Conservation (phyloP, 768 basidiomycete species). For the Tylopilus subfusipes region DNA sequence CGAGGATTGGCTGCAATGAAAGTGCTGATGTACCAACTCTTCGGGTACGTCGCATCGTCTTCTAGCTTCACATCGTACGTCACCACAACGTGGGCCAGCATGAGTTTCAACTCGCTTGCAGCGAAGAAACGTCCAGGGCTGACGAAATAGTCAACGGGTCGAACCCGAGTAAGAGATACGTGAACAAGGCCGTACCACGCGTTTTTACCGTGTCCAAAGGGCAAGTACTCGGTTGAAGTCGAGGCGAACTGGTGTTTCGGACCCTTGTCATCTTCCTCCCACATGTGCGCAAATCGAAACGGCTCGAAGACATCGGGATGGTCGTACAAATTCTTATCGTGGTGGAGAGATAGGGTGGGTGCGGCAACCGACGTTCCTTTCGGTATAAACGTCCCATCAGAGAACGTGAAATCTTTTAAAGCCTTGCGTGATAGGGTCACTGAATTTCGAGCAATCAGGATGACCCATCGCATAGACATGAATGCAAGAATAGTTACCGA, state of each 20-base stretch:
- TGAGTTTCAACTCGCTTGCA: constrained; percentile 6
- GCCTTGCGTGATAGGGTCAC: constrained; percentile 34
- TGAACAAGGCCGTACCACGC: constrained; percentile 3
- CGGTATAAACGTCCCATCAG: constrained; percentile 38
- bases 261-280: constrained; percentile 31
- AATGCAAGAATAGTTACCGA: constrained; percentile 18
- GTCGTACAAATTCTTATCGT: constrained; percentile 23
- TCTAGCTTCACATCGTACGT: background rate
- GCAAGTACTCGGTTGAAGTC: constrained; percentile 30
- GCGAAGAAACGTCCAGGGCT: constrained; percentile 20
- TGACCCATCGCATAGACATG: constrained; percentile 19
- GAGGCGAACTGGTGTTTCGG: constrained; percentile 34
- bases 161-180: background rate
- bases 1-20: background rate
- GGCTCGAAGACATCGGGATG: constrained; percentile 13
- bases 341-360: constrained; percentile 20
- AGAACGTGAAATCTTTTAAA: constrained; percentile 33
- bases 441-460: constrained; percentile 1
- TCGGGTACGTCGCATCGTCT: background rate
- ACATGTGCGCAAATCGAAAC: constrained; percentile 18
- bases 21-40: background rate
- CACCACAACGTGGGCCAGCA: constrained; percentile 12
- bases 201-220: constrained; percentile 34
- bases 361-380: constrained; percentile 28
- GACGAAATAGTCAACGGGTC: background rate